Base-by-base conservation (phyloP, 2,329 filamentous ascomycete genomes). In the Penicillium janthinellum region DNA sequence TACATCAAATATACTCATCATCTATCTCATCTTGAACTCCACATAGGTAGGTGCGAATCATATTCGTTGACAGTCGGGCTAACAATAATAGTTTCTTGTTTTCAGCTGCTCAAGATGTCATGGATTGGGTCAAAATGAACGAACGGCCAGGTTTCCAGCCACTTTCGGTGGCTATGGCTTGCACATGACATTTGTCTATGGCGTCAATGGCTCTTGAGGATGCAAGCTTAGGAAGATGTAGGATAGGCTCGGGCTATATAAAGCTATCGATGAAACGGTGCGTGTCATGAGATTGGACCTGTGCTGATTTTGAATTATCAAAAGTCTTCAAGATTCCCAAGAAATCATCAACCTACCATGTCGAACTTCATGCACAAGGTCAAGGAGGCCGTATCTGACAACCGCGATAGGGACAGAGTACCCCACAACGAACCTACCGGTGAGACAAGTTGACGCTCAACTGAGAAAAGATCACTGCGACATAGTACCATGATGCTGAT, bases 291-390 rank as follows among this genome's bases (percentile, higher is more conserved):
- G 4, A n/a, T 17, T 22, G 25, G 31, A 45, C 8, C 2, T 35
- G n/a, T 28, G 5, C 25, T 28, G 5, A 10, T 31, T 31, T 2
- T 10, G 31, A 31, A 31, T 31, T 31, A 31, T 31, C 31, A 31
- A 31, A 31, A 31, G 2, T 10, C 31, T 31, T 7, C 5, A 28
- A 28, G 25, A 31, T 31, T 5, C 8, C 12, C 5, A 22, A 15
- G 31, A 52, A 14, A 3, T 34, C 28, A 53, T 39, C 42, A 11
- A 25, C 31, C 5, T 37, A 49, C 5, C 4, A 64, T 64, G 62
- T 64, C 62, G 17, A 64, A 60, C 35, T 59, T 64, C 37, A 49
- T 64, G 44, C 60, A 64, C 60, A 64, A 64, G 53, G 56, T 64
- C 48, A 63, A 64, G 25, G 62, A 64, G 11, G 60, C 58, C 17